Percentiles rank a stretch among this genome's conserved stretches.
These are phyloP conservation scores for Apiospora kogelbergensis DNA, from an alignment of 2,329 filamentous ascomycete species.

Conservation along the genomic window DNA sequence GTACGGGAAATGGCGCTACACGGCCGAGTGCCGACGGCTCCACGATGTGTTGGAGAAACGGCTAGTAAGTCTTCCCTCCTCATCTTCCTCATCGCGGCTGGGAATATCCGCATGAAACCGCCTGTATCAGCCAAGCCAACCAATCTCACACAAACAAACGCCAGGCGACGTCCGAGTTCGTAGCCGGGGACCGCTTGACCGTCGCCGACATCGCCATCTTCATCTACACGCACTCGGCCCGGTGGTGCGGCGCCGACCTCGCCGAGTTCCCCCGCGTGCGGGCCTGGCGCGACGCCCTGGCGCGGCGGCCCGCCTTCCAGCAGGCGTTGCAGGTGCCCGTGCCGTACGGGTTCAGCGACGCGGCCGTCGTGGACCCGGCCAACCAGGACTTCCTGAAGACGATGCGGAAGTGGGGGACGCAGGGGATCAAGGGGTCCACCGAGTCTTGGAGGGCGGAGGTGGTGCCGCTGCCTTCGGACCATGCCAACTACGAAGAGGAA, in stretches of 20 bases:
- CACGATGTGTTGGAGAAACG: constrained; percentile 21
- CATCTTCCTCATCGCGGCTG: too few species aligned
- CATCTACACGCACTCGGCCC: constrained; percentile 21
- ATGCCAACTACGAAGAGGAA: constrained; percentile 13
- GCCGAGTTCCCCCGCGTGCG: constrained; percentile 21
- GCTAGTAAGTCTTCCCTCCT: constrained; percentile 18
- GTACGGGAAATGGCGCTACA: constrained; percentile 19
- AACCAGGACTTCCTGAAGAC: constrained; percentile 15
- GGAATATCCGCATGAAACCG: too few species aligned
- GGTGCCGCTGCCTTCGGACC: constrained; percentile 17
- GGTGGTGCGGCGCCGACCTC: constrained; percentile 23
- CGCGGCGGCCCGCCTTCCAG: constrained; percentile 20
- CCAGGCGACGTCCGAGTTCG: constrained; percentile 18
- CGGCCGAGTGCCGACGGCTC: constrained; percentile 19
- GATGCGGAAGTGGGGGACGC: constrained; percentile 15
- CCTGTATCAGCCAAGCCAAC: not conserved
- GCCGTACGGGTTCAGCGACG: constrained; percentile 20
- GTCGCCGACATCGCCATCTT: constrained; percentile 25
- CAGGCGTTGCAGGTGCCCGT: constrained; percentile 20
- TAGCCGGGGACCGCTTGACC: constrained; percentile 22
- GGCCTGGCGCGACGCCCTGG: constrained; percentile 22
- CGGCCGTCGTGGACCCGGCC: constrained; percentile 17
- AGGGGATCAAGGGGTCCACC: not conserved
- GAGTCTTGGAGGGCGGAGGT: constrained; percentile 15
- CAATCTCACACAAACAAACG: not conserved